Evolutionary conservation across 257 asterid genomes (phyloP), one percentile per base, ranked within the genome.

Genomic region (Solanum rostratum): DNA sequence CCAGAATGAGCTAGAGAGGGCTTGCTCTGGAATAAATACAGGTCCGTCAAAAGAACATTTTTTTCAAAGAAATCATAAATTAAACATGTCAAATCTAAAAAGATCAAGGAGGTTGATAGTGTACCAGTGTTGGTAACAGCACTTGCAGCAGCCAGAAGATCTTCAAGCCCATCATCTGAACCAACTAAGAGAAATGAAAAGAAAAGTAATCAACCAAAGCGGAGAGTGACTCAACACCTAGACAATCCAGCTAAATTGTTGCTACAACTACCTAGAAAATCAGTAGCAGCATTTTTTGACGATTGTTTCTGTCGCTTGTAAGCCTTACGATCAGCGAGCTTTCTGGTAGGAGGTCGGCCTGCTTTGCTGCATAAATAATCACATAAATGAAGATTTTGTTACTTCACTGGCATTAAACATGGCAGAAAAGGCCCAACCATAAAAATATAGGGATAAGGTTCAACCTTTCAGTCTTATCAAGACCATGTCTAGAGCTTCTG

Each of bases 321-420:
- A 65, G 95, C 93, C 88, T 94, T 95, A 87, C 99, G 95, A 86
- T 94, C 98, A 89, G 98, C 90, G 62, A 91, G 96, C 89, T 95
- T 95, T 84, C 99, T 89, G 19, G 94, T 89, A 63, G 97, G 96
- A 73, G 97, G 96, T 59, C 99, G 91, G 41, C 98, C 98, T 79
- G 90, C 89, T 89, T 91, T 92, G 94, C 97, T 92, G 95, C 86
- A 90, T 74, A 90, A 45, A 76, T 80, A 82, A 59, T 88, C 83
- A 83, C 80, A 81, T 87, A 81, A 82, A 85, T 86, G 81, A 74
- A 15, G 59, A 74, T 45, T 16, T 16, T 46, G 24, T 74, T 45
- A 74, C 46, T 19, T 50, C 59, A 45, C 5, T 14, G 15, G 9
- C 60, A 46, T 74, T 24, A 46, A 74, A 22, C 14, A 74, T 74